Evolutionary conservation across 2,329 filamentous ascomycete species (phyloP).

Genomic region (Sarocladium strictum): DNA sequence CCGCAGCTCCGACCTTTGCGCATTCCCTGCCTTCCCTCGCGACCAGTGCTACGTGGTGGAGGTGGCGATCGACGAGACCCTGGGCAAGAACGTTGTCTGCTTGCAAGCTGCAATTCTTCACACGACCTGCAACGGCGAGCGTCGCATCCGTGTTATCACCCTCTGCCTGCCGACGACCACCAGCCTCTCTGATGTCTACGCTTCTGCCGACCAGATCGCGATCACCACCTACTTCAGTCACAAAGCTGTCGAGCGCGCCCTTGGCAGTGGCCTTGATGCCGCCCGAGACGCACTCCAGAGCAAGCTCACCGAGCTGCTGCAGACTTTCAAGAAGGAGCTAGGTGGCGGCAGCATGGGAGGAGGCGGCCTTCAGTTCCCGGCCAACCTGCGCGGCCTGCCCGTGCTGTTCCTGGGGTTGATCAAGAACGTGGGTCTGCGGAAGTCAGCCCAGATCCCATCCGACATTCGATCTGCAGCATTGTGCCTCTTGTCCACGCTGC

Average conservation of each 20-base stretch:
- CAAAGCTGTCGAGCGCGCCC: slow-evolving; percentile 88
- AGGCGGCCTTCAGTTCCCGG: slow-evolving; percentile 87
- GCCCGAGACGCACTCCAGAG: slow-evolving; percentile 85
- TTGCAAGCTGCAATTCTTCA: slow-evolving; percentile 92
- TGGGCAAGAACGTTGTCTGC: slow-evolving; percentile 87
- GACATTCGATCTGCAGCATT: slow-evolving; percentile 91
- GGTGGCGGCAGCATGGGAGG: slow-evolving; percentile 86
- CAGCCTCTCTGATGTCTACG: slow-evolving; percentile 84
- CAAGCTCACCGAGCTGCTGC: slow-evolving; percentile 86
- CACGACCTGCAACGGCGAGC: slow-evolving; percentile 95
- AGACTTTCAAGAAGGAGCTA: slow-evolving; percentile 95
- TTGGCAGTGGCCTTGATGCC: slow-evolving; percentile 81
- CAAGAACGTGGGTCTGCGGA: slow-evolving; percentile 91
- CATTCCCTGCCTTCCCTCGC: slow-evolving; percentile 94
- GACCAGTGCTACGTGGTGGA: slow-evolving; percentile 98
- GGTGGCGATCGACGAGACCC: slow-evolving; percentile 92
- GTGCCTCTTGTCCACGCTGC: slow-evolving; percentile 88
- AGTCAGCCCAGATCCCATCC: slow-evolving; percentile 87
- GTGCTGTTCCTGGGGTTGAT: slow-evolving; percentile 89
- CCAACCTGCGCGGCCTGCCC: slow-evolving; percentile 82
- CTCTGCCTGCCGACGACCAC: slow-evolving; percentile 89
- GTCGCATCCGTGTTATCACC: slow-evolving; percentile 90
- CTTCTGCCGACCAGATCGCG: slow-evolving; percentile 88
- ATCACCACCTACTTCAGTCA: slow-evolving; percentile 94
- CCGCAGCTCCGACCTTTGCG: slow-evolving; percentile 91